Conservation (phyloP, 768 basidiomycete species). For the Myochromella boudieri region DNA sequence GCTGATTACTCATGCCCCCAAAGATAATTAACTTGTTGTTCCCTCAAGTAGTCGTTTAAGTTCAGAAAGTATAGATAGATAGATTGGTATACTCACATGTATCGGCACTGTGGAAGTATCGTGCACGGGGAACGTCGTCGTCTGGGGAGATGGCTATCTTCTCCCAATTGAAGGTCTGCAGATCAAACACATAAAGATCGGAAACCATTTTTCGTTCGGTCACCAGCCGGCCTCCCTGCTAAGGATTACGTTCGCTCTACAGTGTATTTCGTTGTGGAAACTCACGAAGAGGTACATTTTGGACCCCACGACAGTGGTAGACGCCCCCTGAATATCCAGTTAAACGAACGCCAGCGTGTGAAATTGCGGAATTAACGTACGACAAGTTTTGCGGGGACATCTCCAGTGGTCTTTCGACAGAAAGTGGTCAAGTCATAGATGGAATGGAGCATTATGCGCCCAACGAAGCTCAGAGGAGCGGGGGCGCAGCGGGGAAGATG, state of each 20-base stretch:
- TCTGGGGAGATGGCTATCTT: constrained; percentile 58
- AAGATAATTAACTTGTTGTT: constrained; percentile 89
- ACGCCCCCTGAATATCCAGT: constrained; percentile 66
- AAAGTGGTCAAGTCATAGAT: constrained; percentile 90
- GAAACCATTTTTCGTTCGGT: constrained; percentile 85
- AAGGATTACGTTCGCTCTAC: neutral
- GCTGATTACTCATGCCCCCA: constrained; percentile 90
- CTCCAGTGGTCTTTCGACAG: constrained; percentile 78
- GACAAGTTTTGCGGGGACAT: constrained; percentile 87
- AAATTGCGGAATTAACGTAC: constrained; percentile 45
- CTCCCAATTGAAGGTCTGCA: constrained; percentile 81
- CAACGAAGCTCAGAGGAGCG: constrained; percentile 16
- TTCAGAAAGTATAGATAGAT: neutral
- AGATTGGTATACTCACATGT: constrained; percentile 50
- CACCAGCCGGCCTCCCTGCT: constrained; percentile 83
- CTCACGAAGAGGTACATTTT: constrained; percentile 89
- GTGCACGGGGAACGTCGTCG: constrained; percentile 73
- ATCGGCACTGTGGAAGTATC: constrained; percentile 96
- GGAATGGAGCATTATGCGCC: constrained; percentile 56
- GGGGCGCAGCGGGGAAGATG: constrained; percentile 11
- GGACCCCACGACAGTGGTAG: constrained; percentile 85
- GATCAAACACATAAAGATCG: constrained; percentile 88
- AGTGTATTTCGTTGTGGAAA: constrained; percentile 6
- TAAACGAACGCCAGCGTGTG: constrained; percentile 1
- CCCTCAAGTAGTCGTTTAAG: constrained; percentile 48